These are phyloP conservation scores for Trichodelitschia bisporula DNA, from an alignment of 495 filamentous ascomycete genomes.

Conservation along the genomic window DNA sequence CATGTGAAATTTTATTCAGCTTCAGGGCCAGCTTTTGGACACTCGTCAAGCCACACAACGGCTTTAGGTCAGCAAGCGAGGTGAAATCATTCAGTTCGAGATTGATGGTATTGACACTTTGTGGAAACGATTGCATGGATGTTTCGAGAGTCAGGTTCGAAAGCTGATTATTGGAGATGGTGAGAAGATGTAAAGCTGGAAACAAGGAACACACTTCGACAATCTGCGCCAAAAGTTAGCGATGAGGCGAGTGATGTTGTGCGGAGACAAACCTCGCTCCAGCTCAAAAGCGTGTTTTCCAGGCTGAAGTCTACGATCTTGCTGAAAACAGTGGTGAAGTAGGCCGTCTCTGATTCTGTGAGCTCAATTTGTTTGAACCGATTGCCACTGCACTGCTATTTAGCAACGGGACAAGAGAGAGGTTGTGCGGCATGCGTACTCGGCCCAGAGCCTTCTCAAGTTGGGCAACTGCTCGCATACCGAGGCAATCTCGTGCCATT, in stretches of 20 bases:
- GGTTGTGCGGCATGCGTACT: slow-evolving; percentile 33
- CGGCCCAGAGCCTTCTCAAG: slow-evolving; percentile 40
- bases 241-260: slow-evolving; percentile 8
- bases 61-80: slow-evolving; percentile 26
- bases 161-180: neutral
- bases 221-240: no score
- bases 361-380: slow-evolving; percentile 32
- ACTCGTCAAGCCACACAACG: slow-evolving; percentile 22
- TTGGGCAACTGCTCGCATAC: slow-evolving; percentile 42
- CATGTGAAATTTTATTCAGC: slow-evolving; percentile 20
- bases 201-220: neutral
- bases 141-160: no score
- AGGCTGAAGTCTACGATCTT: slow-evolving; percentile 44
- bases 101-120: slow-evolving; percentile 22
- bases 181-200: neutral
- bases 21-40: slow-evolving; percentile 27
- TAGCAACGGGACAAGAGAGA: neutral
- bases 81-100: slow-evolving; percentile 57
- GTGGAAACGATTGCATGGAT: neutral
- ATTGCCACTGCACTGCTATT: slow-evolving; percentile 33
- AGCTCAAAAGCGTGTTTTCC: slow-evolving; percentile 43
- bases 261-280: slow-evolving; percentile 35
- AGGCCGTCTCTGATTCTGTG: slow-evolving; percentile 8
- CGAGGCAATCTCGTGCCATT: slow-evolving; percentile 33
- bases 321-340: slow-evolving; percentile 23